These are phyloP conservation scores for Ceratocystis eucalypticola DNA, from an alignment of 2,329 filamentous ascomycete species.

Conservation along the genomic window DNA sequence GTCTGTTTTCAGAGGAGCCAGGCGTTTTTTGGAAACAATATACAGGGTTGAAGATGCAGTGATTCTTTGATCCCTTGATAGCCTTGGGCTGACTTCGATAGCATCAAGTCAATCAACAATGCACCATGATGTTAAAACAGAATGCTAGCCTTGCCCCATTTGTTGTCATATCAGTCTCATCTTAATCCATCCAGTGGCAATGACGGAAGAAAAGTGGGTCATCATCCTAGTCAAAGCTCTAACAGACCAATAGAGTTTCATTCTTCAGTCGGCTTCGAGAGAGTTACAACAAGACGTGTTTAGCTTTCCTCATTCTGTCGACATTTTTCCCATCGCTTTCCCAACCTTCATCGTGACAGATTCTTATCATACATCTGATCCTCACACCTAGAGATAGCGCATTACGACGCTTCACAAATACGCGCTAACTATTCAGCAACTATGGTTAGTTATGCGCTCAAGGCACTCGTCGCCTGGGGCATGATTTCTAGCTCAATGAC, in stretches of 20 bases:
- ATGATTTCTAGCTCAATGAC: background rate
- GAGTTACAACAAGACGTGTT: background rate
- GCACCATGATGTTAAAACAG: background rate
- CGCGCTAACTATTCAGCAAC: background rate
- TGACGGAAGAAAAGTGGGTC: background rate
- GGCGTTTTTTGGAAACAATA: background rate
- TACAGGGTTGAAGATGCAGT: background rate
- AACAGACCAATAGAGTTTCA: background rate
- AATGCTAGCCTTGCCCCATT: background rate
- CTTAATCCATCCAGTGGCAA: background rate
- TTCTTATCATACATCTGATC: background rate
- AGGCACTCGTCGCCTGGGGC: constrained; percentile 1
- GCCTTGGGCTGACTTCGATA: background rate
- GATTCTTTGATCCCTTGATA: background rate
- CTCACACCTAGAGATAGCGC: background rate
- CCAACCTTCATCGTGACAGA: background rate
- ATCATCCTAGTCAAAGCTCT: background rate
- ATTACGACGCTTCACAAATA: too few relatives aligned
- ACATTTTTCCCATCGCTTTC: too few relatives aligned
- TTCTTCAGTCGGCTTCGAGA: too few relatives aligned
- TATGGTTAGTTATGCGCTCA: background rate
- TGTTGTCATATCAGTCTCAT: background rate
- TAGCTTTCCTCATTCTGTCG: background rate
- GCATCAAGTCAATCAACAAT: background rate
- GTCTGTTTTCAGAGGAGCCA: background rate